Evolutionary conservation across 805 yeast species (phyloP).

Genomic region (Candida ulmi): DNA sequence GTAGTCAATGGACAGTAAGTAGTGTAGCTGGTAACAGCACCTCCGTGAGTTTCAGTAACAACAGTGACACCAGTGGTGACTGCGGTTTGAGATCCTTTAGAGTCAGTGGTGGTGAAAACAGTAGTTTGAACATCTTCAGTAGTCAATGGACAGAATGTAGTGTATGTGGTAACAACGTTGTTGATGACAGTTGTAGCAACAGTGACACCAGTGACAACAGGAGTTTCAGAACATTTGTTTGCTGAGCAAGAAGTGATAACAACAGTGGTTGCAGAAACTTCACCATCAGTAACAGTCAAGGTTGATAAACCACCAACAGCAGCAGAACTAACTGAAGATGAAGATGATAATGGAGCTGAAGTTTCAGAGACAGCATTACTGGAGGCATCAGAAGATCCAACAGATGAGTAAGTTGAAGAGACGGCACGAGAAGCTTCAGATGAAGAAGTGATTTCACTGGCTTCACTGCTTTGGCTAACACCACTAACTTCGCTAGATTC

Average conservation of each 20-base stretch:
- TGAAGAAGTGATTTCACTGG: no score
- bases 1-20: not conserved
- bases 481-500: no score
- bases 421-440: no score
- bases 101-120: no score
- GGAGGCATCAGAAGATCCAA: not conserved
- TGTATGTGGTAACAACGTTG: constrained; percentile 30
- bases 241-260: constrained; percentile 8
- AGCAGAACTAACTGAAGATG: not conserved
- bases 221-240: not conserved
- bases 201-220: constrained; percentile 9
- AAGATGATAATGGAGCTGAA: not conserved
- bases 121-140: not conserved
- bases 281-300: no score
- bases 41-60: not conserved
- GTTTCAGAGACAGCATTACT: not conserved
- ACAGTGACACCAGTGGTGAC: not conserved
- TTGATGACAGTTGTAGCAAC: constrained; percentile 8
- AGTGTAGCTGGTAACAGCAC: not conserved
- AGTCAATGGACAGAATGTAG: constrained; percentile 20
- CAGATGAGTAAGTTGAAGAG: not conserved
- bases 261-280: constrained; percentile 3
- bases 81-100: not conserved
- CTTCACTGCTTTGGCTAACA: no score
- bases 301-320: no score